Evolutionary conservation across 2,329 filamentous ascomycete species (phyloP).

Genomic region (Chrysoporthe cubensis): DNA sequence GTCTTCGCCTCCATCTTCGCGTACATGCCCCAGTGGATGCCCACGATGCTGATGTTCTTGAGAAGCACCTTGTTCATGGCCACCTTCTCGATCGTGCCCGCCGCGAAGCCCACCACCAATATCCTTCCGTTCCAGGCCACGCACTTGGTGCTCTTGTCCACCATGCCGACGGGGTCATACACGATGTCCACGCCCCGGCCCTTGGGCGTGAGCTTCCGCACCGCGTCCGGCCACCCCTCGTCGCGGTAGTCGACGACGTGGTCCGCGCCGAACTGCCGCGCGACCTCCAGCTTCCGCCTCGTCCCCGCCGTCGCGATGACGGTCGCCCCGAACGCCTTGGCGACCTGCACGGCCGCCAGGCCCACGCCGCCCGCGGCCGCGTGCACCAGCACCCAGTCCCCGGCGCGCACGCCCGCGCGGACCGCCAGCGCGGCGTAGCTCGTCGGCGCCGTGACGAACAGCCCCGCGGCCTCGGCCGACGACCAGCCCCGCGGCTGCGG

Average conservation of each 20-base stretch:
- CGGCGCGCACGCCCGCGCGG: constrained; percentile 74
- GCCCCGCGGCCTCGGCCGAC: constrained; percentile 80
- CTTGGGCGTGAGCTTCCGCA: constrained; percentile 77
- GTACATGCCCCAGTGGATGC: constrained; percentile 91
- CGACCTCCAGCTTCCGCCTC: constrained; percentile 77
- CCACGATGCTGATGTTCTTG: constrained; percentile 91
- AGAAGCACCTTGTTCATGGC: constrained; percentile 89
- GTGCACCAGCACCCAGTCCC: constrained; percentile 88
- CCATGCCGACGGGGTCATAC: constrained; percentile 90
- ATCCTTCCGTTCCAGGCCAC: constrained; percentile 91
- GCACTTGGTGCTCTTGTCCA: constrained; percentile 87
- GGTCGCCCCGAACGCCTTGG: constrained; percentile 87
- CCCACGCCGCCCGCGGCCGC: constrained; percentile 92
- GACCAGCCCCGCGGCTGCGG: constrained; percentile 81
- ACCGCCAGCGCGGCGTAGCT: constrained; percentile 83
- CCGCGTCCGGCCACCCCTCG: constrained; percentile 64
- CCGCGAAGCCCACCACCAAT: constrained; percentile 87
- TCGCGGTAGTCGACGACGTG: constrained; percentile 78
- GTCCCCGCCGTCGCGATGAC: constrained; percentile 93
- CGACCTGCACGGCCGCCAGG: constrained; percentile 87
- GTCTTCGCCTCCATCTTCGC: constrained; percentile 71
- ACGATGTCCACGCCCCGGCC: constrained; percentile 84
- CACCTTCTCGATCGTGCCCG: constrained; percentile 85
- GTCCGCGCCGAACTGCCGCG: constrained; percentile 81
- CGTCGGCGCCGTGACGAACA: constrained; percentile 92